Evolutionary conservation across 1,284 basidiomycete species (phyloP).

Genomic region (Salmacisia buchloeana): DNA sequence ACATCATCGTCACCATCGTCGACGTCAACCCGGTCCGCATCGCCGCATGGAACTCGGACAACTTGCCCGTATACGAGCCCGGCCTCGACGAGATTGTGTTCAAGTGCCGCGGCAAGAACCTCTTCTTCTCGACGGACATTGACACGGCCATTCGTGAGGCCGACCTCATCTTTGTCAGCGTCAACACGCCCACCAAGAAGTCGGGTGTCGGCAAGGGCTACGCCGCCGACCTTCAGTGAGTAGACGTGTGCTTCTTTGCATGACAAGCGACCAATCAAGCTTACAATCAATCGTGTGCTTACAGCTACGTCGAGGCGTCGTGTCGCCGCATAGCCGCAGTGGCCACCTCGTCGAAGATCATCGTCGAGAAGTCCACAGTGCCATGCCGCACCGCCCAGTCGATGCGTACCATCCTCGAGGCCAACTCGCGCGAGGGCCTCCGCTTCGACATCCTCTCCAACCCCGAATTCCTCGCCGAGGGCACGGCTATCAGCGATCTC

Average conservation of each 20-base stretch:
- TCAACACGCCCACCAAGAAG: slow-evolving; percentile 99
- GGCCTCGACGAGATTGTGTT: slow-evolving; percentile 91
- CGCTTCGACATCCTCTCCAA: slow-evolving; percentile 98
- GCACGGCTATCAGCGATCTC: slow-evolving; percentile 87
- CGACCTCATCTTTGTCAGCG: slow-evolving; percentile 67
- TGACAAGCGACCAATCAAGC: no score
- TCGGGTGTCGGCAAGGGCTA: slow-evolving; percentile 92
- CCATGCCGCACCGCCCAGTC: slow-evolving; percentile 96
- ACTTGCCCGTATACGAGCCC: slow-evolving; percentile 77
- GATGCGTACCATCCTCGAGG: slow-evolving; percentile 97
- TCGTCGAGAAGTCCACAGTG: slow-evolving; percentile 98
- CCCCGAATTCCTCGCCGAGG: slow-evolving; percentile 97
- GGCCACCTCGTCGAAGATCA: slow-evolving; percentile 87
- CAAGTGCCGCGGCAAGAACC: slow-evolving; percentile 79
- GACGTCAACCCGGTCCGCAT: slow-evolving; percentile 91
- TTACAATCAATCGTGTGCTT: no score
- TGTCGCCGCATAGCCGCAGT: slow-evolving; percentile 92
- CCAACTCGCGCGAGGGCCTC: slow-evolving; percentile 85
- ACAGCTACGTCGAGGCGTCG: slow-evolving; percentile 90
- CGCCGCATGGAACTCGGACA: slow-evolving; percentile 82
- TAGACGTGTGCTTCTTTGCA: no score
- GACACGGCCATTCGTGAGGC: slow-evolving; percentile 88
- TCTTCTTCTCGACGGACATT: slow-evolving; percentile 95
- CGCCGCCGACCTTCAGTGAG: slow-evolving; percentile 92
- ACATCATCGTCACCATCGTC: slow-evolving; percentile 92